These are phyloP conservation scores for Myxozyma lipomycoides DNA, from an alignment of 805 yeast species.

Conservation along the genomic window DNA sequence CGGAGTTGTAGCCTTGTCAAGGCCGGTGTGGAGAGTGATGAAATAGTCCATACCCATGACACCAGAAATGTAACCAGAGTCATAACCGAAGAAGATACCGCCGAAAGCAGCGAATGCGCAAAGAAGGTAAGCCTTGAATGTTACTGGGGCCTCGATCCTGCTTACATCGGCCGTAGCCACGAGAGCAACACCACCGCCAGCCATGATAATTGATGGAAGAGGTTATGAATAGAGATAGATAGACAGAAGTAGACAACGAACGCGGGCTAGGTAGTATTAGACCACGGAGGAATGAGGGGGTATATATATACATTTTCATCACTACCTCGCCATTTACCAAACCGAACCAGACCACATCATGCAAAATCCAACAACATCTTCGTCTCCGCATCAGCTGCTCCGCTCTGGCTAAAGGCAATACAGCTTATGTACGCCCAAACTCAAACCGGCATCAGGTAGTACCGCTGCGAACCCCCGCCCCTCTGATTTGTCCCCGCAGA, in stretches of 20 bases:
- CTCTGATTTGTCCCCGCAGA: too few species aligned
- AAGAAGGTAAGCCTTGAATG: slow-evolving; percentile 52
- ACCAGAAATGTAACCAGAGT: slow-evolving; percentile 80
- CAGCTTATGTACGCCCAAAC: too few species aligned
- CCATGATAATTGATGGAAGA: neutral
- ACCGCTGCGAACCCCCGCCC: too few species aligned
- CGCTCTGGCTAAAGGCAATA: too few species aligned
- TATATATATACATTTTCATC: too few species aligned
- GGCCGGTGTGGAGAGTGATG: slow-evolving; percentile 48
- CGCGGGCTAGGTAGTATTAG: neutral
- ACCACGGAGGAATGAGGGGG: neutral
- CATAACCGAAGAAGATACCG: slow-evolving; percentile 84
- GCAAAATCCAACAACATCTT: too few species aligned
- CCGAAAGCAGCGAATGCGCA: slow-evolving; percentile 86
- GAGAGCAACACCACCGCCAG: slow-evolving; percentile 4
- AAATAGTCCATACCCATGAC: slow-evolving; percentile 72
- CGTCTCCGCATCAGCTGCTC: too few species aligned
- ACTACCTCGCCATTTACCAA: too few species aligned
- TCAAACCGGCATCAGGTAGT: too few species aligned
- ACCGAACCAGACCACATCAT: too few species aligned
- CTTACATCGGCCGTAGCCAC: neutral
- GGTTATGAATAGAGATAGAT: neutral
- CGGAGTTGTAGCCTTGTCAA: slow-evolving; percentile 8
- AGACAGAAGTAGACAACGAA: neutral
- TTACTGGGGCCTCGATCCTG: slow-evolving; percentile 13